Conservation (phyloP, 768 basidiomycete genomes). For the Leucosporidium scottii region DNA sequence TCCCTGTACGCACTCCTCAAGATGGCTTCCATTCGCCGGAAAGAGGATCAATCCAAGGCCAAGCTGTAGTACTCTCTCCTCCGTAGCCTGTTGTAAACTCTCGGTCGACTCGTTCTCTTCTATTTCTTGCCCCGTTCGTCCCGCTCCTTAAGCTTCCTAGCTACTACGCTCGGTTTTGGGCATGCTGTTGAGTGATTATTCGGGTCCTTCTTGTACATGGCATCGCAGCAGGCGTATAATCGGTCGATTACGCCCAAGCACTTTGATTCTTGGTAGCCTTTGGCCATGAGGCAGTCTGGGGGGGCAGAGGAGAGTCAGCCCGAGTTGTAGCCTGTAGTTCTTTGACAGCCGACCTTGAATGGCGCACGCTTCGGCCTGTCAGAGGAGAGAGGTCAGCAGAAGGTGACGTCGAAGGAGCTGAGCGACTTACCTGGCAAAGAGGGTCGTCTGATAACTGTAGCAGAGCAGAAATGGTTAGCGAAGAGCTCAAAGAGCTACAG, state of each 20-base stretch:
- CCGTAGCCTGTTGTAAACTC: too few relatives aligned
- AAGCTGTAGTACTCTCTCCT: slow-evolving; percentile 10
- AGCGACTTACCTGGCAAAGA: too few relatives aligned
- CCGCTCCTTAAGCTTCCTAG: slow-evolving; percentile 8
- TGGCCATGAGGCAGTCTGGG: slow-evolving; percentile 18
- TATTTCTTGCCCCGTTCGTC: background rate
- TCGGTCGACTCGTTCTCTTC: background rate
- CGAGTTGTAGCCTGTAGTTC: background rate
- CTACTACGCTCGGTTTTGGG: slow-evolving; percentile 4
- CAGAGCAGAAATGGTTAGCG: too few relatives aligned
- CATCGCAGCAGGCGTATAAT: slow-evolving; percentile 19
- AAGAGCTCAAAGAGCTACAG: too few relatives aligned
- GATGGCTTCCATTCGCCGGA: slow-evolving; percentile 25
- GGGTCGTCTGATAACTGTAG: too few relatives aligned
- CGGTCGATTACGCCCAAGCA: slow-evolving; percentile 2
- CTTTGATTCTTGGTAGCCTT: slow-evolving; percentile 13
- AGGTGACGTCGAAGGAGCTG: too few relatives aligned
- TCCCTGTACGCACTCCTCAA: slow-evolving; percentile 39
- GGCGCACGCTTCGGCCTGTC: slow-evolving; percentile 25
- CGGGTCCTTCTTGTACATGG: slow-evolving; percentile 7
- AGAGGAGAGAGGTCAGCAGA: too few relatives aligned
- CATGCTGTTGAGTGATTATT: slow-evolving; percentile 5
- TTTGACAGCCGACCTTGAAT: slow-evolving; percentile 15
- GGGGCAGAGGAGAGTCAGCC: too few relatives aligned
- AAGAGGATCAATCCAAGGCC: slow-evolving; percentile 20